These are phyloP conservation scores for Saraca asoca DNA, from an alignment of 331 rosid genomes.

Conservation along the genomic window DNA sequence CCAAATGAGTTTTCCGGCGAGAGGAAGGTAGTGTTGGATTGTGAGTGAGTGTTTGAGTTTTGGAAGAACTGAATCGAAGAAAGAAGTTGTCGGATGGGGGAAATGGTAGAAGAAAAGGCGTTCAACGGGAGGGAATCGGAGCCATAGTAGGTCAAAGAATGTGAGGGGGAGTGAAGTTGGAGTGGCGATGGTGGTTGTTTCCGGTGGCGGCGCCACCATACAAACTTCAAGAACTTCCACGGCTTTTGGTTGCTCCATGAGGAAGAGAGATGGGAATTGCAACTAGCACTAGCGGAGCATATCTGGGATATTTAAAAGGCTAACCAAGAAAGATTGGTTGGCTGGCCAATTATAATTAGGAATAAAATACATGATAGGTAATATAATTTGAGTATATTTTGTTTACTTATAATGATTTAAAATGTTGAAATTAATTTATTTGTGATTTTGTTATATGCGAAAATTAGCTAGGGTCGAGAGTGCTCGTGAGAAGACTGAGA, in stretches of 20 bases:
- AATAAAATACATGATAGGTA: too few relatives aligned
- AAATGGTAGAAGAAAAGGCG: neutral
- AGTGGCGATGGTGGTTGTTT: neutral
- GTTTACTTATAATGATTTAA: too few relatives aligned
- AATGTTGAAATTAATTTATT: too few relatives aligned
- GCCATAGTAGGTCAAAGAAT: neutral
- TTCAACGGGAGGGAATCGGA: neutral
- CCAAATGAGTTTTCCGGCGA: conserved; percentile 56
- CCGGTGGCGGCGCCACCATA: neutral
- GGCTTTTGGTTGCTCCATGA: neutral
- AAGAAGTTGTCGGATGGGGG: neutral
- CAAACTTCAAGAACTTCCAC: neutral
- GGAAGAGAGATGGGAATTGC: too few relatives aligned
- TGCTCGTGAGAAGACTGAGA: too few relatives aligned
- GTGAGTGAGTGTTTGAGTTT: conserved; percentile 48
- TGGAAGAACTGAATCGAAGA: conserved; percentile 25
- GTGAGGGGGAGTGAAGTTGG: neutral
- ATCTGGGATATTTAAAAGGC: too few relatives aligned
- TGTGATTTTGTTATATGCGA: too few relatives aligned
- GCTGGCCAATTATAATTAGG: too few relatives aligned
- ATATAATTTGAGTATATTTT: too few relatives aligned
- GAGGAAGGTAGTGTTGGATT: conserved; percentile 56
- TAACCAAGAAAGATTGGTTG: too few relatives aligned
- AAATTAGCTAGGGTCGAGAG: too few relatives aligned
- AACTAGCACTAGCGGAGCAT: too few relatives aligned